phyloP scores from a whole-genome alignment of 1,139 yeast species.

The Geotrichum carabidarum region DNA sequence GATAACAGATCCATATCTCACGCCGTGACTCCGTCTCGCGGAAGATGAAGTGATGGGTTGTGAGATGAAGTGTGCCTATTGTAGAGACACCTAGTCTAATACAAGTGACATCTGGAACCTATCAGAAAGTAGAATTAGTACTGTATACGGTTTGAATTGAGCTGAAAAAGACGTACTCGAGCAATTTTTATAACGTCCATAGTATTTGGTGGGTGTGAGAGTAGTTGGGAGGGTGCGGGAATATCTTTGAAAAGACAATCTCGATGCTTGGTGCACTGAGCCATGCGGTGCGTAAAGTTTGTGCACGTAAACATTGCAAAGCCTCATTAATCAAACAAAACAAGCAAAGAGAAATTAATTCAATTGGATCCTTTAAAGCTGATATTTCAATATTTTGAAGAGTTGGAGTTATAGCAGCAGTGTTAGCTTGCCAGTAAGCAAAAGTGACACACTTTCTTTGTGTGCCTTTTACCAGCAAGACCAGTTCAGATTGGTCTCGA shows the following conservation, averaged over 20 bases:
- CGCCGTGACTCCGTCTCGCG: conserved; percentile 43
- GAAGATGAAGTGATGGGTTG: conserved; percentile 84
- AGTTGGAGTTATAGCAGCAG: too few relatives aligned
- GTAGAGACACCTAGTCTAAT: conserved; percentile 63
- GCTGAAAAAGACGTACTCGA: conserved; percentile 33
- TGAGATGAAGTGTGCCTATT: conserved; percentile 67
- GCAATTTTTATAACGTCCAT: conserved; percentile 59
- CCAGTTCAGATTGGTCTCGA: too few relatives aligned
- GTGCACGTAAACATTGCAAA: too few relatives aligned
- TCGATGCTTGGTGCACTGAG: too few relatives aligned
- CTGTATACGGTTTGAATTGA: not conserved
- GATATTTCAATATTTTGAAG: too few relatives aligned
- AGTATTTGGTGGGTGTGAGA: conserved; percentile 2
- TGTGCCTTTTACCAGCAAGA: too few relatives aligned
- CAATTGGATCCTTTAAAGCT: too few relatives aligned
- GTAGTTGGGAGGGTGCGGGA: not conserved
- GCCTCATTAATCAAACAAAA: too few relatives aligned
- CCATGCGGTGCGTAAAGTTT: too few relatives aligned
- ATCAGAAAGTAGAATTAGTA: not conserved
- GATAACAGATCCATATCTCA: conserved; percentile 92
- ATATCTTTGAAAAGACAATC: too few relatives aligned
- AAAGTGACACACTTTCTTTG: conserved; percentile 32
- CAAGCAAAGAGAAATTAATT: too few relatives aligned
- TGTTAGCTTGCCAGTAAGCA: too few relatives aligned
- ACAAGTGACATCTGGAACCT: conserved; percentile 63